Conservation (phyloP, 225 moss, liverwort and hornwort species). For the Bryoerythrophyllum caledonicum region DNA sequence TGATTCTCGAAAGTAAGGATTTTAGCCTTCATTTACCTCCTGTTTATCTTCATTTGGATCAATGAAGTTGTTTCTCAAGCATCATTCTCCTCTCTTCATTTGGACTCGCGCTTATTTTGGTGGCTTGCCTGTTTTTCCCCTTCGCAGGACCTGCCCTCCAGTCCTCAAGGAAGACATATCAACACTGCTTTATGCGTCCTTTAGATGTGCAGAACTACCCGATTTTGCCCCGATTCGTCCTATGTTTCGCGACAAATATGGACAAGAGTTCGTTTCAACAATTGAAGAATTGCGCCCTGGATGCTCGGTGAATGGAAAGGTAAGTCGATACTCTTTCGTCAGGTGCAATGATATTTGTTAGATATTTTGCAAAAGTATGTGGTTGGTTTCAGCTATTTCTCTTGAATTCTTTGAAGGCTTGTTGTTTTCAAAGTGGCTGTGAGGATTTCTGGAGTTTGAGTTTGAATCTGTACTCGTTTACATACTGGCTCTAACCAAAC, state of each 20-base stretch:
- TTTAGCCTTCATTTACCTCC: neutral
- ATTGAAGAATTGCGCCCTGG: conserved; percentile 63
- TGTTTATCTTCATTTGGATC: too few relatives aligned
- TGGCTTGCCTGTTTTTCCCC: neutral
- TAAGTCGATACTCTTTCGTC: conserved; percentile 22
- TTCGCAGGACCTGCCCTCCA: conserved; percentile 58
- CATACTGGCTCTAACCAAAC: neutral
- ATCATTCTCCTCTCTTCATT: too few relatives aligned
- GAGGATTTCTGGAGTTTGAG: conserved; percentile 4
- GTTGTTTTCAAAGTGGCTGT: neutral
- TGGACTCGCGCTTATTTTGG: neutral
- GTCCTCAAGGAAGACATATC: conserved; percentile 73
- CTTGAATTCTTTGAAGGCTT: neutral
- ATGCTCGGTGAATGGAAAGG: conserved; percentile 69
- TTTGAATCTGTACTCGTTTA: neutral
- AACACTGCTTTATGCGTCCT: conserved; percentile 64
- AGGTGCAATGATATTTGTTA: conserved; percentile 9
- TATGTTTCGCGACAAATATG: conserved; percentile 68
- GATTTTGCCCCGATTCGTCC: conserved; percentile 63
- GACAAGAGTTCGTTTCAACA: conserved; percentile 69
- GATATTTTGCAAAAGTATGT: neutral
- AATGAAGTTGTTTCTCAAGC: too few relatives aligned
- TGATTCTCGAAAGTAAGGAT: conserved; percentile 60
- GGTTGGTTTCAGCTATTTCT: conserved; percentile 15
- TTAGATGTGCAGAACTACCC: conserved; percentile 69